phyloP scores from a whole-genome alignment of 768 basidiomycete genomes.

The Mrakia frigida region DNA sequence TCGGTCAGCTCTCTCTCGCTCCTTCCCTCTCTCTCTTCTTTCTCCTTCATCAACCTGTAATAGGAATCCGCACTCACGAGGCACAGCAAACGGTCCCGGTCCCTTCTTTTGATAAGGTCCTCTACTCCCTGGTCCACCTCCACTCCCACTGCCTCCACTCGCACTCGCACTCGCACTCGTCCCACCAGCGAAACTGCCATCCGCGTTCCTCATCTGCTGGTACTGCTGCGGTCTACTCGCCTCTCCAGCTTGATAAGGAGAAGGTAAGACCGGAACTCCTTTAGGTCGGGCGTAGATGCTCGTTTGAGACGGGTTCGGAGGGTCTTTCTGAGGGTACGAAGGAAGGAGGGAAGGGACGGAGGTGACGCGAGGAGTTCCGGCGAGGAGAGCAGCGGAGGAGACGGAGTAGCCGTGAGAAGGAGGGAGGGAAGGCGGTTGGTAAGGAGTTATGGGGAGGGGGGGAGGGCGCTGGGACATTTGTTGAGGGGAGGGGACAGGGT shows the following conservation, averaged over 20 bases:
- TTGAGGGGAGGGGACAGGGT: no score
- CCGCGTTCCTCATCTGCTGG: no score
- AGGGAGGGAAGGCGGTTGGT: not conserved
- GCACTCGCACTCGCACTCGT: not conserved
- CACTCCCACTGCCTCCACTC: not conserved
- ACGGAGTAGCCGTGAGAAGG: constrained; percentile 6
- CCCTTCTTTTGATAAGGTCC: constrained; percentile 10
- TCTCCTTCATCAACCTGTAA: no score
- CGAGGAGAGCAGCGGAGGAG: not conserved
- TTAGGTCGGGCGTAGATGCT: no score
- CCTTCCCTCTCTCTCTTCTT: not conserved
- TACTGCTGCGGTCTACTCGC: not conserved
- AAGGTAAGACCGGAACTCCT: not conserved
- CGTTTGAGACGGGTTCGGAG: not conserved
- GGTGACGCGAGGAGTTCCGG: not conserved
- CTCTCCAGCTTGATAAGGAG: not conserved
- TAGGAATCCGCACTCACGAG: no score
- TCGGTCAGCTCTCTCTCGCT: not conserved
- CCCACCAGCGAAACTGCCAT: not conserved
- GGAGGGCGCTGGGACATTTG: no score
- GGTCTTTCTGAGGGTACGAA: no score
- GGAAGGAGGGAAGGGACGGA: not conserved
- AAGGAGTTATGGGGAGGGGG: no score
- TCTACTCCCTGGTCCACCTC: not conserved
- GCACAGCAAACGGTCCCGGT: not conserved